phyloP scores from a whole-genome alignment of 805 yeast genomes.

The Yarrowia sp. region DNA sequence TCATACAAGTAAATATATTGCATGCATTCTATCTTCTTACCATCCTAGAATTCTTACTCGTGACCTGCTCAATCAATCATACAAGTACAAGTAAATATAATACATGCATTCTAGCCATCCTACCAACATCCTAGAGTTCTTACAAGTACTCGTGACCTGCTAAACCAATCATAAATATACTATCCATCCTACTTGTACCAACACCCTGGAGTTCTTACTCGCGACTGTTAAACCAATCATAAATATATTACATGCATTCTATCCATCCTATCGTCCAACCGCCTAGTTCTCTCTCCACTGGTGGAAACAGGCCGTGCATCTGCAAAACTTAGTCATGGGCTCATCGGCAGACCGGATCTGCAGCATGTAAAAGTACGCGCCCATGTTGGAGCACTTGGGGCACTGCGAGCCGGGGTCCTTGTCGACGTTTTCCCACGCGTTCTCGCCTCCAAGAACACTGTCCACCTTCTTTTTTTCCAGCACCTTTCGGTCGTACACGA shows the following conservation, averaged over 20 bases:
- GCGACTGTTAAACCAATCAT: too few species aligned
- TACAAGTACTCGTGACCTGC: too few species aligned
- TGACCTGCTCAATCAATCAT: too few species aligned
- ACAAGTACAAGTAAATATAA: too few species aligned
- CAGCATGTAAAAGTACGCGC: constrained; percentile 94
- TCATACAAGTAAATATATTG: too few species aligned
- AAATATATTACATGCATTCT: constrained; percentile 20
- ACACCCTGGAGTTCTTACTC: too few species aligned
- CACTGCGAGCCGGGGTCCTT: constrained; percentile 85
- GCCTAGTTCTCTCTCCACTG: constrained; percentile 93
- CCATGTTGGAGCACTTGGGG: constrained; percentile 84
- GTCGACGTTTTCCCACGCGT: constrained; percentile 98
- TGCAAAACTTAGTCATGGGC: constrained; percentile 98
- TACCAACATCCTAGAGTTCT: constrained; percentile 49
- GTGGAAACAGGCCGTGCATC: constrained; percentile 87
- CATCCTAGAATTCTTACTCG: too few species aligned
- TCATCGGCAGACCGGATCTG: constrained; percentile 98
- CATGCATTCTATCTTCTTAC: too few species aligned
- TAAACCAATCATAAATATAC: too few species aligned
- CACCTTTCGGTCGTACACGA: constrained; percentile 79
- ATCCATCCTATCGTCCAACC: neutral
- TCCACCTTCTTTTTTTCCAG: constrained; percentile 88
- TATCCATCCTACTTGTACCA: too few species aligned
- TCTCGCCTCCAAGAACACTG: constrained; percentile 90
- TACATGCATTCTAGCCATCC: constrained; percentile 12